A percentile compares a stretch with the other conserved stretches of the same genome.
Evolutionary conservation across 1,284 basidiomycete genomes (phyloP).

Genomic region (Sparassis latifolia): DNA sequence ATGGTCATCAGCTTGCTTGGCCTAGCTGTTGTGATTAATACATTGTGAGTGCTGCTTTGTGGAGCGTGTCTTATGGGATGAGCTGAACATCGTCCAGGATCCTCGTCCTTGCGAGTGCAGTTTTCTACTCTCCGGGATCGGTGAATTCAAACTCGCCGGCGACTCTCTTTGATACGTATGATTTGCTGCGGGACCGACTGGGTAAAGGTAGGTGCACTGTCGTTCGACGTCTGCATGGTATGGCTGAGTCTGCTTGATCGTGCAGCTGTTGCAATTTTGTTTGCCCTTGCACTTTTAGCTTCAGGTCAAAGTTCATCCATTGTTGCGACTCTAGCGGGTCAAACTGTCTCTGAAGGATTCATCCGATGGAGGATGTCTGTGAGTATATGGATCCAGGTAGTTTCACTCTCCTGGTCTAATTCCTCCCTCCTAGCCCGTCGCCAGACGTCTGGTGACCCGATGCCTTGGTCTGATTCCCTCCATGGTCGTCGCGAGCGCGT

Average conservation of each 20-base stretch:
- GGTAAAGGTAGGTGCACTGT: constrained; percentile 50
- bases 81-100: constrained; percentile 38
- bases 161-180: constrained; percentile 78
- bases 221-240: background rate
- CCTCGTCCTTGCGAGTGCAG: constrained; percentile 60
- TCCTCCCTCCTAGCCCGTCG: constrained; percentile 49
- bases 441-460: constrained; percentile 81
- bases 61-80: background rate
- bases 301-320: constrained; percentile 91
- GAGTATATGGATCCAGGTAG: constrained; percentile 19
- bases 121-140: constrained; percentile 58
- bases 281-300: constrained; percentile 80
- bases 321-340: constrained; percentile 89
- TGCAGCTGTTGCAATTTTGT: constrained; percentile 71
- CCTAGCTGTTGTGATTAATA: constrained; percentile 85
- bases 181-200: constrained; percentile 59
- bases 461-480: constrained; percentile 85
- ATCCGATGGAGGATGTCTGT: constrained; percentile 86
- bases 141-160: constrained; percentile 41
- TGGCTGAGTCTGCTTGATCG: background rate
- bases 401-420: constrained; percentile 1
- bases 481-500: constrained; percentile 68
- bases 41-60: constrained; percentile 41
- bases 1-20: constrained; percentile 64
- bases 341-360: constrained; percentile 93